Base-by-base conservation (phyloP, 345 rosid genomes). In the Ceriops decandra region DNA sequence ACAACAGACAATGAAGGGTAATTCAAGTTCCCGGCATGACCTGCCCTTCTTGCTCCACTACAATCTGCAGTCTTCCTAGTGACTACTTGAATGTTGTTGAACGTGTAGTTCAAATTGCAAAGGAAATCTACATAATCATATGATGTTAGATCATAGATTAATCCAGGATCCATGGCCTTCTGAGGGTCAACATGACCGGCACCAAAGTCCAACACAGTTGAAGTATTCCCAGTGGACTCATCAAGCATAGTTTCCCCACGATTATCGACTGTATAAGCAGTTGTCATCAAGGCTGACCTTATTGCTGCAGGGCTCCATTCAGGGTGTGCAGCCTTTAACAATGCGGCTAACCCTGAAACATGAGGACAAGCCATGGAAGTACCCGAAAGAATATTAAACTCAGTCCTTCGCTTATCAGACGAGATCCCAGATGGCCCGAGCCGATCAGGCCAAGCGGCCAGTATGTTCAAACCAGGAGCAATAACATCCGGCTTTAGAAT, bases 321-420 rank as follows among this genome's bases (percentile, higher is more conserved):
- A 5, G 80, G 76, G 63, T 76, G 80, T 0, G 75, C 76, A 1
- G 80, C 80, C 75, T 76, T 76, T 27, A 76, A 58, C 61, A 76
- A 30, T 22, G 80, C 76, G 17, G 80, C 80, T 51, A 76, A 58
- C 10, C 80, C 80, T 9, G 80, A 76, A 51, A 76, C 80, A 63
- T 76, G 80, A 7, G 80, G 80, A 53, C 80, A 76, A 35, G 80
- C 80, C 80, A 76, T 76, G 6, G 80, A 76, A 27, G 80, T 76
- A 17, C 80, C 80, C 2, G 80, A 76, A 7, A 76, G 80, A 57
- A 76, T 76, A 42, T 76, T 76, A 17, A 76, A 76, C 27, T 76
- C 73, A 24, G 72, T 76, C 35, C 65, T 67, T 8, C 80, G 17
- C 11, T 49, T 49, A 20, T 76, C 80, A 9, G 69, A 32, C 0